Evolutionary conservation across 148 eudicot genomes (phyloP), one percentile per base, ranked within the genome.

Genomic region (Rheum nobile): DNA sequence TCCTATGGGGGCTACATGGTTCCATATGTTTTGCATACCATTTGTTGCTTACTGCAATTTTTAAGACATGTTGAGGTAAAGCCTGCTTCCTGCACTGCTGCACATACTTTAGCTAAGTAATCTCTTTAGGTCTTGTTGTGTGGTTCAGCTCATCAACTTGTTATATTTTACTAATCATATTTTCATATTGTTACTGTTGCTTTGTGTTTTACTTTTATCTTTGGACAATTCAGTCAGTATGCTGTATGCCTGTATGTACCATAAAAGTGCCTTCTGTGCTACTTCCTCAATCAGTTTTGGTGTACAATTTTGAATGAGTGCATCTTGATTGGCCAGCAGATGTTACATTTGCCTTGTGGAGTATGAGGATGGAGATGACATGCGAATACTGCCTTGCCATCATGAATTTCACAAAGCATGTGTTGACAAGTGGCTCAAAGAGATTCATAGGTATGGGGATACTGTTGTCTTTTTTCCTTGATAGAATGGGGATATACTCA

Each of bases 291-390:
- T 13, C 16, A 43, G 24, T 1, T 50, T 61, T 61, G 17, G 10
- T 28, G 41, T 32, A 32, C 4, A n/a, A 32, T 31, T 32, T 7
- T 65, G 70, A 65, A 65, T n/a, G n/a, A 32, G 21, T 31, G 38
- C 70, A 65, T 65, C 10, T 65, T 31, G 10, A 65, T 65, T 83
- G 77, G 75, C 75, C 22, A 37, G 83, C 92, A 95, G 98, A 79
- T 95, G 98, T 80, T 91, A 95, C 77, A 91, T 95, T 75, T 95
- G 98, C 82, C 93, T 95, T 63, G 89, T 95, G 84, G 98, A 91
- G 88, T 95, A 95, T 12, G 97, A 95, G 72, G 93, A 91, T 81
- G 97, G 97, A 67, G 98, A 95, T 75, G 78, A 74, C 24, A 74
- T 91, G 81, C 84, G 98, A 50, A 77, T 82, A 77, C 80, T 95